Evolutionary conservation across 2,329 filamentous ascomycete species (phyloP).

Genomic region (Neopestalotiopsis clavispora): DNA sequence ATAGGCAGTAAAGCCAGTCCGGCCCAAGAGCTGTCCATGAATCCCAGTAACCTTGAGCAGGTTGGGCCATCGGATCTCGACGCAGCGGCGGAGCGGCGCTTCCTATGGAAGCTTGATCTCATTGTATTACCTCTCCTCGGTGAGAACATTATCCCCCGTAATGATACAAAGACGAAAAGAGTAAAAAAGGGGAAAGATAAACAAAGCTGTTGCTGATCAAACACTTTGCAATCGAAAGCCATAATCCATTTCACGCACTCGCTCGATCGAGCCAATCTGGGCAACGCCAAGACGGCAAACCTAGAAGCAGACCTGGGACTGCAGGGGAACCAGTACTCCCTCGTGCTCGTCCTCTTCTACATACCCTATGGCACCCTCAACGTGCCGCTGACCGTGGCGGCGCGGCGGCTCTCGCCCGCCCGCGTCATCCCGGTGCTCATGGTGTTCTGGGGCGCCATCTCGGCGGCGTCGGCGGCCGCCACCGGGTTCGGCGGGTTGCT

Average conservation of each 20-base stretch:
- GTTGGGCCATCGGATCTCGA: neutral
- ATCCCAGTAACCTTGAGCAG: neutral
- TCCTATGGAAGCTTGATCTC: conserved; percentile 12
- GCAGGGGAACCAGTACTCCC: conserved; percentile 34
- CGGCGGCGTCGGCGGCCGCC: conserved; percentile 27
- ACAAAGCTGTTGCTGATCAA: too few relatives aligned
- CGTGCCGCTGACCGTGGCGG: conserved; percentile 30
- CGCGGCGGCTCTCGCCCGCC: conserved; percentile 31
- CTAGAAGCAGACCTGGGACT: conserved; percentile 34
- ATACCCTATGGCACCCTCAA: conserved; percentile 34
- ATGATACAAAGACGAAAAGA: too few relatives aligned
- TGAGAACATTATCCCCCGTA: neutral
- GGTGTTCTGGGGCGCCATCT: conserved; percentile 30
- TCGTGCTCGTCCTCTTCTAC: conserved; percentile 38
- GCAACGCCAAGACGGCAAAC: conserved; percentile 36
- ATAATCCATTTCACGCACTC: conserved; percentile 25
- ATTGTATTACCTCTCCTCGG: conserved; percentile 10
- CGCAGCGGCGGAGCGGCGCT: neutral
- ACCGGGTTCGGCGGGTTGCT: conserved; percentile 29
- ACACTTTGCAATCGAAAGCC: conserved; percentile 23
- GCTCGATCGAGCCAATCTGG: conserved; percentile 35
- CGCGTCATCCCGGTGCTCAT: conserved; percentile 34
- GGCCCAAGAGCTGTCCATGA: neutral
- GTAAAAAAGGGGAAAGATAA: too few relatives aligned
- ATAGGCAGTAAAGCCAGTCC: neutral